phyloP scores from a whole-genome alignment of 2,329 filamentous ascomycete genomes.

The Pseudopithomyces chartarum region DNA sequence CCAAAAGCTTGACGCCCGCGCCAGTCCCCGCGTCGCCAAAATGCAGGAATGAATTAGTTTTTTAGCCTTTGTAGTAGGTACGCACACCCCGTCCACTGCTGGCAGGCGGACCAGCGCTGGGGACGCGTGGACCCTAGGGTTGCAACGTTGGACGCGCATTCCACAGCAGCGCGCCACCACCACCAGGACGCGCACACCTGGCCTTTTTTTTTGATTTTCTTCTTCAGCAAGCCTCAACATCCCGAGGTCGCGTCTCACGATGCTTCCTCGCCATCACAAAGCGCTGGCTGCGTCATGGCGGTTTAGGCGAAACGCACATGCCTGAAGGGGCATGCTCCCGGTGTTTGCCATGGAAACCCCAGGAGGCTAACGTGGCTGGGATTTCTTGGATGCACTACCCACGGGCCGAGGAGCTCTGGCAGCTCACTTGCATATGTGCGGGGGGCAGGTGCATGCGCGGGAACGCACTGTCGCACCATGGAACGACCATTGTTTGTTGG shows the following conservation, averaged over 20 bases:
- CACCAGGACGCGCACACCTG: conserved; percentile 3
- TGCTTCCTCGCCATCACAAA: neutral
- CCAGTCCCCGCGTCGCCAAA: conserved; percentile 9
- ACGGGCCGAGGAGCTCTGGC: conserved; percentile 9
- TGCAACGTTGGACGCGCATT: neutral
- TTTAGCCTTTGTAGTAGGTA: conserved; percentile 10
- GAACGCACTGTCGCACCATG: neutral
- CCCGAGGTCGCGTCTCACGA: conserved; percentile 1
- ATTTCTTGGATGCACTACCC: neutral
- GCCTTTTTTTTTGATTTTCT: no score
- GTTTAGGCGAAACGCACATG: neutral
- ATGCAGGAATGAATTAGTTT: conserved; percentile 1
- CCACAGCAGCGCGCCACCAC: conserved; percentile 2
- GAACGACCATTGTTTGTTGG: neutral
- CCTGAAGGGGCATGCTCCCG: neutral
- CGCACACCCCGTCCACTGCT: conserved; percentile 8
- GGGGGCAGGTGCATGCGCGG: neutral
- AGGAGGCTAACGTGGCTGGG: conserved; percentile 1
- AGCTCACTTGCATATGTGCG: conserved; percentile 6
- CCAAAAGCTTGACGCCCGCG: neutral
- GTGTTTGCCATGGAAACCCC: conserved; percentile 15
- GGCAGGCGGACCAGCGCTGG: conserved; percentile 7
- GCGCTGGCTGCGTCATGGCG: neutral
- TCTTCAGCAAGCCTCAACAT: no score
- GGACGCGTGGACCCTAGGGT: conserved; percentile 11